Evolutionary conservation across 1,139 yeast genomes (phyloP).

Genomic region (Kodamaea arcana): DNA sequence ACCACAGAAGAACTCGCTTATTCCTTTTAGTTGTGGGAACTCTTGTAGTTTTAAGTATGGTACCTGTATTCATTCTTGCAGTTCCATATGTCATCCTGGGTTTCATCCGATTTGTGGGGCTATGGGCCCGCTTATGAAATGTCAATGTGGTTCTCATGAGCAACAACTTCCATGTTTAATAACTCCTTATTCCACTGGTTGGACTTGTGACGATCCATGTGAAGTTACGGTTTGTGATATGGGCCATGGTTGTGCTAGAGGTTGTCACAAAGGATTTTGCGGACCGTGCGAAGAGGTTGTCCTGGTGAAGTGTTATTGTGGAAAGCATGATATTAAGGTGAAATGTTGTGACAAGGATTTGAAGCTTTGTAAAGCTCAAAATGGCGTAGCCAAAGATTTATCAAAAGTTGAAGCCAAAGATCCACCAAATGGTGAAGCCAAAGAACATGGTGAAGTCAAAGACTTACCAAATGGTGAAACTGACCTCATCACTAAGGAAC

Average conservation of each 20-base stretch:
- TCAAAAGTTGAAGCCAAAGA: no score
- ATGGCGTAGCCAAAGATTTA: constrained; percentile 9
- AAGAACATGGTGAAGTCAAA: no score
- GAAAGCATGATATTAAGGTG: constrained; percentile 43
- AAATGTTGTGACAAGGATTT: constrained; percentile 48
- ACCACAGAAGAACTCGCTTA: constrained; percentile 49
- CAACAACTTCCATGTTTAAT: constrained; percentile 69
- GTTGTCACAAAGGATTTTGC: constrained; percentile 76
- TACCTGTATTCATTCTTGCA: constrained; percentile 72
- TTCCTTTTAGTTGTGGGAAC: constrained; percentile 90
- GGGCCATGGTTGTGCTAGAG: constrained; percentile 45
- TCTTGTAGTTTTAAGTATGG: constrained; percentile 57
- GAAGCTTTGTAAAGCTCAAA: constrained; percentile 17
- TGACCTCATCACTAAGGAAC: constrained; percentile 46
- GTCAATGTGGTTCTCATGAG: constrained; percentile 69
- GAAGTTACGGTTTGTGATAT: constrained; percentile 56
- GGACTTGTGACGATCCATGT: constrained; percentile 67
- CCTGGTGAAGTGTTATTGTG: constrained; percentile 68
- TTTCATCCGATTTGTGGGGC: constrained; percentile 83
- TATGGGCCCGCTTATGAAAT: constrained; percentile 62
- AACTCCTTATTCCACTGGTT: constrained; percentile 65
- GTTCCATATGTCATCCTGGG: constrained; percentile 82
- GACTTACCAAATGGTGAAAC: no score
- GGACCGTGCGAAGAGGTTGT: constrained; percentile 54
- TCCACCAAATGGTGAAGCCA: no score